Evolutionary conservation across 441 rosid species (phyloP).

Genomic region (Metrosideros polymorpha): DNA sequence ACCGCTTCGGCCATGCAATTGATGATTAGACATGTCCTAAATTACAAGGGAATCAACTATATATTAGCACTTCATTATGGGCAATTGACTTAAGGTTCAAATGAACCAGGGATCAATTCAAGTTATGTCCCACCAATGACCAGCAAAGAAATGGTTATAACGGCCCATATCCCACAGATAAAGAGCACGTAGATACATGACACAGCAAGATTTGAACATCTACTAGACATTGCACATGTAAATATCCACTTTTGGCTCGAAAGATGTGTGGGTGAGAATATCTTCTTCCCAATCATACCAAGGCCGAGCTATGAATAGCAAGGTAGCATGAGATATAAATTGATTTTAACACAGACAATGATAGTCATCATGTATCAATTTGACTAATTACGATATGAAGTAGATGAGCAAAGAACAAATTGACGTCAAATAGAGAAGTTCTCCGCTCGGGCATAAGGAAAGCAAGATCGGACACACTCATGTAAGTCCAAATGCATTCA

Average conservation of each 20-base stretch:
- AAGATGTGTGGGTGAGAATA: not conserved
- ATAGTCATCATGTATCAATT: rapidly evolving
- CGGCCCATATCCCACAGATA: not conserved
- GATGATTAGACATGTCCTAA: not conserved
- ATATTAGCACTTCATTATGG: not conserved
- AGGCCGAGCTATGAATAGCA: not conserved
- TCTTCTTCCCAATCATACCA: not conserved
- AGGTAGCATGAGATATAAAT: not conserved
- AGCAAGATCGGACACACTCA: not conserved
- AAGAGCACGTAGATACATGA: not conserved
- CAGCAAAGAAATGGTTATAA: not conserved
- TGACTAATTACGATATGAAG: not conserved
- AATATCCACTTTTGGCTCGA: rapidly evolving
- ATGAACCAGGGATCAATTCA: not conserved
- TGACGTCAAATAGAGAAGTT: rapidly evolving
- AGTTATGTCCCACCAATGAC: not conserved
- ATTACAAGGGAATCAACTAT: not conserved
- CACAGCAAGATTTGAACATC: not conserved
- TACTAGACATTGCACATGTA: not conserved
- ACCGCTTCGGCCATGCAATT: not conserved
- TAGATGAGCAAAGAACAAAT: not conserved
- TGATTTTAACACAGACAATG: rapidly evolving
- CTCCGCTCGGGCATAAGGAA: rapidly evolving
- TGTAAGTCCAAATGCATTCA: not conserved
- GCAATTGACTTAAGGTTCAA: not conserved